phyloP scores from a whole-genome alignment of 352 stramenopile genomes.

The Globisporangium paroecandrum region DNA sequence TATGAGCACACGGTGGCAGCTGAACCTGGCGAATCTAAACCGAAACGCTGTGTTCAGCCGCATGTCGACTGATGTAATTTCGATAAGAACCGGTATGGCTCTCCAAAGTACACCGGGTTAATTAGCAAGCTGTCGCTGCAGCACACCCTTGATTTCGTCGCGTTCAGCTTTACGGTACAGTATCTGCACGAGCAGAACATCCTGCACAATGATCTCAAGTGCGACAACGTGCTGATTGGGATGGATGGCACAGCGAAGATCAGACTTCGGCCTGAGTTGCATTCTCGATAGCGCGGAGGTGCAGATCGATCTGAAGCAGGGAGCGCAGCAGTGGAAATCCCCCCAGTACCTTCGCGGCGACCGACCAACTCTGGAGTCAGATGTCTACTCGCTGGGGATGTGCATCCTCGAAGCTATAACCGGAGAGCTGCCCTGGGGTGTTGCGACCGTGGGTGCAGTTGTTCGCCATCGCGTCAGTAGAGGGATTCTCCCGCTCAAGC shows the following conservation, averaged over 20 bases:
- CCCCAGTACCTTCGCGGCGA: not conserved
- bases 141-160: too few relatives aligned
- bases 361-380: slow-evolving; percentile 1
- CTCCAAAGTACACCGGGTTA: too few relatives aligned
- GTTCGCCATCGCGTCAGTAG: not conserved
- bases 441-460: not conserved
- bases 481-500: not conserved
- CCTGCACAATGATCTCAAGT: slow-evolving; percentile 12
- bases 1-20: too few relatives aligned
- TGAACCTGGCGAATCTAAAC: too few relatives aligned
- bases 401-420: slow-evolving; percentile 11
- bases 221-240: slow-evolving; percentile 13
- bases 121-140: too few relatives aligned
- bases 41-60: too few relatives aligned
- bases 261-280: slow-evolving; percentile 15
- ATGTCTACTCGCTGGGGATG: slow-evolving; percentile 13
- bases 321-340: not conserved
- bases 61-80: too few relatives aligned
- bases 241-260: not conserved
- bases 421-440: slow-evolving; percentile 1
- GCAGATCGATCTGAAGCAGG: not conserved
- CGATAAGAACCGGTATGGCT: too few relatives aligned
- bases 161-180: too few relatives aligned
- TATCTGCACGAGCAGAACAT: slow-evolving; percentile 7
- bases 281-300: slow-evolving; percentile 8